Evolutionary conservation across 129 eudicot species (phyloP).

Genomic region (Chrysanthemum seticuspe): DNA sequence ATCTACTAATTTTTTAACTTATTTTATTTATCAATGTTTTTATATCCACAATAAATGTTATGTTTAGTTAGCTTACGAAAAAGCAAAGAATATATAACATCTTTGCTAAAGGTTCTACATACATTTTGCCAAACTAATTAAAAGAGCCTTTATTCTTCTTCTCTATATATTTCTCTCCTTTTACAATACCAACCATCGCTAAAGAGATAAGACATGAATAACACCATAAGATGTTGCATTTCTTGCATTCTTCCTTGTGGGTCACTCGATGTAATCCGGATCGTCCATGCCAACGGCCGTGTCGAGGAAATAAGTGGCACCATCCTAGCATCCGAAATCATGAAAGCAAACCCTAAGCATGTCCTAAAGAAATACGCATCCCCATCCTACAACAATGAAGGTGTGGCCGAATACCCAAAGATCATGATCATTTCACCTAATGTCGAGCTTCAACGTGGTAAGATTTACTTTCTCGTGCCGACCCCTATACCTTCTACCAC

Average conservation of each 20-base stretch:
- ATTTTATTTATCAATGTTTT: background rate
- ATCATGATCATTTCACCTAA: constrained; percentile 60
- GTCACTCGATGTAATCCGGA: constrained; percentile 67
- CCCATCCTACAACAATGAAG: constrained; percentile 27
- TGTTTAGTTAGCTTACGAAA: background rate
- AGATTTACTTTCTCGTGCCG: constrained; percentile 77
- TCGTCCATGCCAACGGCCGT: constrained; percentile 64
- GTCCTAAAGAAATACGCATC: constrained; percentile 55
- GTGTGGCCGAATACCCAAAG: constrained; percentile 29
- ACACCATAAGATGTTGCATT: constrained; percentile 70
- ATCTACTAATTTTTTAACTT: background rate
- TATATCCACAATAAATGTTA: background rate
- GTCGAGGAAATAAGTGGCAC: constrained; percentile 64
- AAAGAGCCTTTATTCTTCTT: background rate
- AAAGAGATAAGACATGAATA: constrained; percentile 43
- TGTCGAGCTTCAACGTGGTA: constrained; percentile 68
- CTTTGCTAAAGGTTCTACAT: background rate
- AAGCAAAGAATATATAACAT: background rate
- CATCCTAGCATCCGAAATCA: constrained; percentile 52
- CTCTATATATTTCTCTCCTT: background rate
- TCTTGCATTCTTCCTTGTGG: constrained; percentile 92
- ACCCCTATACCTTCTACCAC: constrained; percentile 18
- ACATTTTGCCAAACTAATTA: background rate
- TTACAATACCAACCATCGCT: background rate
- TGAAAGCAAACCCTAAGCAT: constrained; percentile 61